Conservation (phyloP, 2,329 filamentous ascomycete species). For the Thelonectria discophora region DNA sequence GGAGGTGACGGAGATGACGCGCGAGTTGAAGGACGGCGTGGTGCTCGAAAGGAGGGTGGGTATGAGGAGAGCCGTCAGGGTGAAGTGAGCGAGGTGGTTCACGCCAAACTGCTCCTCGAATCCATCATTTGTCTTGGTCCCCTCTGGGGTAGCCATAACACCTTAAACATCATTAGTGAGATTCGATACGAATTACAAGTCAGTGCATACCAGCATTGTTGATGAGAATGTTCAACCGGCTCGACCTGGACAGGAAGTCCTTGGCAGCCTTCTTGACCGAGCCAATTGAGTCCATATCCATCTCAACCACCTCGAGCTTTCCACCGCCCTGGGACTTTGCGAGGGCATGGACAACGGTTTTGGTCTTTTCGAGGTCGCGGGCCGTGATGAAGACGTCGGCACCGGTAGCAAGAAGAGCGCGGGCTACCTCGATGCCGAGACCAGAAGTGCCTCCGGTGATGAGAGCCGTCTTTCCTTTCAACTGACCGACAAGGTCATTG, state of each 20-base stretch:
- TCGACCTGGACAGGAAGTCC: constrained; percentile 25
- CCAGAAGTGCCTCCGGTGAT: constrained; percentile 56
- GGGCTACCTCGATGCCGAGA: constrained; percentile 55
- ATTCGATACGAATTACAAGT: not conserved
- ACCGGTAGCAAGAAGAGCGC: constrained; percentile 54
- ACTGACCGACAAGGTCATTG: constrained; percentile 42
- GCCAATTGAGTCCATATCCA: constrained; percentile 44
- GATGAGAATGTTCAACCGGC: constrained; percentile 47
- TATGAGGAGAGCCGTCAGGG: constrained; percentile 58
- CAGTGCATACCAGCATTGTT: constrained; percentile 51
- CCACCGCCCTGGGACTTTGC: constrained; percentile 26
- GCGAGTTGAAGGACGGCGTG: constrained; percentile 51
- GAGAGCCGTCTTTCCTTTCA: constrained; percentile 48
- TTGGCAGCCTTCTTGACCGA: constrained; percentile 42
- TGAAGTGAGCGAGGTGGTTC: constrained; percentile 58
- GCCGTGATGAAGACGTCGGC: constrained; percentile 55
- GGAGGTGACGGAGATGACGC: constrained; percentile 57
- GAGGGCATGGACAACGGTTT: constrained; percentile 36
- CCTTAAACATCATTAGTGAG: constrained; percentile 15
- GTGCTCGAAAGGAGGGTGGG: constrained; percentile 51
- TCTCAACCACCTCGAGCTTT: constrained; percentile 47
- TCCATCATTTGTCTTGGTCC: constrained; percentile 51
- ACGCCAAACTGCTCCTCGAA: constrained; percentile 61
- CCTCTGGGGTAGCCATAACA: constrained; percentile 51
- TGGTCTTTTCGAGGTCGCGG: constrained; percentile 47